A percentile compares a stretch with the other conserved stretches of the same genome.
These are phyloP conservation scores for Secale cereale DNA, from an alignment of 176 grass and related monocot genomes.

Conservation along the genomic window DNA sequence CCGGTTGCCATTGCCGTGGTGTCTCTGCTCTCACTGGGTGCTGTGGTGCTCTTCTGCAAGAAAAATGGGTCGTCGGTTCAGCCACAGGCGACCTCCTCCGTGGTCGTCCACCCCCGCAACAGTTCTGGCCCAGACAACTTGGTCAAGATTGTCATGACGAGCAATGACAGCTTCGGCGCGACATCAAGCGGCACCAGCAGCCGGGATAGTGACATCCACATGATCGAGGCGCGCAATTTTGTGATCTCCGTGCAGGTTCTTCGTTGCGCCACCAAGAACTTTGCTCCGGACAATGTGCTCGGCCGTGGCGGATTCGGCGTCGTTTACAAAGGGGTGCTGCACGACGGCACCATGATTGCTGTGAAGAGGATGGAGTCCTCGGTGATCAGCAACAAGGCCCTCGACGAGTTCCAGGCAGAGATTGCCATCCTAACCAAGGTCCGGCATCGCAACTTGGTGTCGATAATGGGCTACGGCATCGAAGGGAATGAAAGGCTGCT, in stretches of 20 bases:
- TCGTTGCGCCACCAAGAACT: constrained; percentile 61
- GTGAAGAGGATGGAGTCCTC: constrained; percentile 93
- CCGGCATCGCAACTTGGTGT: constrained; percentile 91
- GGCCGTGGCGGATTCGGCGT: constrained; percentile 86
- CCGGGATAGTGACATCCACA: constrained; percentile 27
- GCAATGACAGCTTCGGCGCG: constrained; percentile 27
- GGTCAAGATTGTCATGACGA: constrained; percentile 55
- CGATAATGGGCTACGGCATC: constrained; percentile 66
- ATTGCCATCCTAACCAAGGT: constrained; percentile 90
- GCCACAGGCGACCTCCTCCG: constrained; percentile 25
- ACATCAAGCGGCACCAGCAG: constrained; percentile 35
- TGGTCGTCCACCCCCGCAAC: constrained; percentile 60
- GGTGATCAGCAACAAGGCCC: constrained; percentile 79
- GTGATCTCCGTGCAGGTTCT: constrained; percentile 77
- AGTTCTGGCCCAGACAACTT: constrained; percentile 49
- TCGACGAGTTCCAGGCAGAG: constrained; percentile 96
- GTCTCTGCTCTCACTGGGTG: neutral
- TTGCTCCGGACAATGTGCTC: constrained; percentile 73
- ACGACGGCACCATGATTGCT: constrained; percentile 84
- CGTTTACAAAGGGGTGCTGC: constrained; percentile 81
- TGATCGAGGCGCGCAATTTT: constrained; percentile 58
- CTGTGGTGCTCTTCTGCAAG: constrained; percentile 29
- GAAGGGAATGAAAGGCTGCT: constrained; percentile 91
- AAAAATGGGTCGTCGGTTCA: constrained; percentile 18
- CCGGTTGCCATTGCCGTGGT: constrained; percentile 35